Base-by-base conservation (phyloP, 1,284 basidiomycete species). In the Cutaneotrichosporon cutaneum region DNA sequence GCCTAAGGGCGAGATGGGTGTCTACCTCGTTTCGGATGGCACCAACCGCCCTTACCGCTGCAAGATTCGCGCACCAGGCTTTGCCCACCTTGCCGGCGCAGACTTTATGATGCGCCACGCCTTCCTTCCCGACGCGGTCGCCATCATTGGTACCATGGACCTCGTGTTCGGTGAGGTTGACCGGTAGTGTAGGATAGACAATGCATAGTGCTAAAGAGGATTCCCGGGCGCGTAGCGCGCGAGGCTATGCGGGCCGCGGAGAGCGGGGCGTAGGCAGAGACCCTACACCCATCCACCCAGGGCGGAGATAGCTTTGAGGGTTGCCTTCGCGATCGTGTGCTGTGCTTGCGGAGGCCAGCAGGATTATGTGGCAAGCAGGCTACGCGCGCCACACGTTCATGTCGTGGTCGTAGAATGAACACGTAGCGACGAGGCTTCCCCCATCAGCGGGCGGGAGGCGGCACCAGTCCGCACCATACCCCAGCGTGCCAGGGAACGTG, bases 1-100 rank as follows among this genome's bases (percentile, higher is more conserved):
- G 21, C 95, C 94, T 60, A 99, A 99, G 83, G 94, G 94, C 65
- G 94, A 98, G 82, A 98, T 98, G 94, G 93, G 85, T 68, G 94
- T 97, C 59, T 96, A 93, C 82, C 87, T 96, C 58, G 92, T 96
- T 64, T 94, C 92, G 26, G 93, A 95, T 78, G 92, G 93, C 60
- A 85, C 90, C 16, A 94, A 95, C 81, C 85, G 93, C 42, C 93
- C 93, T 21, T 97, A 97, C 81, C 84, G 90, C 73, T 96, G 94
- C 83, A 92, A 90, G 81, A 96, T 96, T 70, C 90, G 92, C 70
- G 92, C 92, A 14, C 92, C 92, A 56, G 91, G 93, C 11, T 97
- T 96, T 72, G 91, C 93, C 35, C 93, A 95, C 80, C 83, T 95
- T 68, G 91, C 90, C 54, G 93, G 92, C 39, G 84, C 91, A 6